Evolutionary conservation across 2,329 filamentous ascomycete genomes (phyloP).

Genomic region (Colletotrichum lupini): DNA sequence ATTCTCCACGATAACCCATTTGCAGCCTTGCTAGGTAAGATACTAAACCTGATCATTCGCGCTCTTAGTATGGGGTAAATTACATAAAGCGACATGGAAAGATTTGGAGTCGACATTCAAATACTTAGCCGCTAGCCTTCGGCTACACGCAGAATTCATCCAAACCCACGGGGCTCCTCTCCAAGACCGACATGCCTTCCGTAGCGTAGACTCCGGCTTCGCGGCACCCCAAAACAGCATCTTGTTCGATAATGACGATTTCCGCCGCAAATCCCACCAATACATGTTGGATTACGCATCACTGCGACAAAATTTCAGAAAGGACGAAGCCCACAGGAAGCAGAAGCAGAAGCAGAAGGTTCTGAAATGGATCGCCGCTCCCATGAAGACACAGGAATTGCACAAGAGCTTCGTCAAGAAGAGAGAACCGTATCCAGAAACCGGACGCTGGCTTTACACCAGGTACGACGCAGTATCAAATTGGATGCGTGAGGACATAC

Average conservation of each 20-base stretch:
- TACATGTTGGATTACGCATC: not conserved
- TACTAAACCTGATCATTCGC: not conserved
- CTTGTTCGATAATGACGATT: not conserved
- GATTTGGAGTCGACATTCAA: constrained; percentile 12
- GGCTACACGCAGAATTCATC: constrained; percentile 6
- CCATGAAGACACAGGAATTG: not conserved
- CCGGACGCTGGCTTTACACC: constrained; percentile 22
- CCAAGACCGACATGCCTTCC: not conserved
- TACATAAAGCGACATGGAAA: constrained; percentile 27
- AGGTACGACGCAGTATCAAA: constrained; percentile 21
- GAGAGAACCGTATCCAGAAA: constrained; percentile 6
- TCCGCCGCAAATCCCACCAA: not conserved
- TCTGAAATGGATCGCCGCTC: constrained; percentile 23
- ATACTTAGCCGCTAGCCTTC: not conserved
- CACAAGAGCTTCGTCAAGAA: not conserved
- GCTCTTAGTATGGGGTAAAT: constrained; percentile 7
- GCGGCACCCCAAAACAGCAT: not conserved
- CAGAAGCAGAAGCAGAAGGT: not conserved
- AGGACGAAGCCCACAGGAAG: not conserved
- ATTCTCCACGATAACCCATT: not conserved
- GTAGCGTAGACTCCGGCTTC: constrained; percentile 13
- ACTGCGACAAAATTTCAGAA: not conserved
- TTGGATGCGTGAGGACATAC: constrained; percentile 33
- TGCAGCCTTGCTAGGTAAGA: not conserved
- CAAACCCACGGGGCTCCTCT: not conserved